Evolutionary conservation across 257 asterid species (phyloP).

Genomic region (Salvia splendens): DNA sequence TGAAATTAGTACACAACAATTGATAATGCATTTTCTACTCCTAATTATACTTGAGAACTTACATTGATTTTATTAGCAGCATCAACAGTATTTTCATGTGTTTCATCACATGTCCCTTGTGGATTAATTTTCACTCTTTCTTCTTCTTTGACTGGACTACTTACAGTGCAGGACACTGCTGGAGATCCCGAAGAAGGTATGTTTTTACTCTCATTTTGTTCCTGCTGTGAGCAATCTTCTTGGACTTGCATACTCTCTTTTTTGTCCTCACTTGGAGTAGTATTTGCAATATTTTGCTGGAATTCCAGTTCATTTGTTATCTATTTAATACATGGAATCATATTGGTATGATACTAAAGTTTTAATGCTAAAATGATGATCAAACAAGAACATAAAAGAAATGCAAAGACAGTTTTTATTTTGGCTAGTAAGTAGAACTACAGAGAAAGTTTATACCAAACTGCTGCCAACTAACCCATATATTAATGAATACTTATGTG

Average conservation of each 20-base stretch:
- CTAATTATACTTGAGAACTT: slow-evolving; percentile 21
- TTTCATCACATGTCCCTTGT: slow-evolving; percentile 27
- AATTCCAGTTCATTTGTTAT: slow-evolving; percentile 1
- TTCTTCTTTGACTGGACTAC: slow-evolving; percentile 22
- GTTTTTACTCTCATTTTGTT: slow-evolving; percentile 12
- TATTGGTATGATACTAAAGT: not conserved
- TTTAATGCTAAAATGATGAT: not conserved
- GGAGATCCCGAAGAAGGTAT: slow-evolving; percentile 26
- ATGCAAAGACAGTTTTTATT: not conserved
- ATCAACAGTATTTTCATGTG: slow-evolving; percentile 28
- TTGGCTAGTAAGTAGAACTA: not conserved
- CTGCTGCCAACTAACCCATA: no score
- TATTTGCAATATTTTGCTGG: slow-evolving; percentile 22
- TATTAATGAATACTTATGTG: not conserved
- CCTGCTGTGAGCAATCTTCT: slow-evolving; percentile 24
- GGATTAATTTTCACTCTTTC: slow-evolving; percentile 21
- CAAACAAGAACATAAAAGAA: not conserved
- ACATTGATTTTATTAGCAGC: slow-evolving; percentile 18
- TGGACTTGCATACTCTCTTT: slow-evolving; percentile 11
- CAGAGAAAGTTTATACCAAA: not conserved
- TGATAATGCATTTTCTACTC: not conserved
- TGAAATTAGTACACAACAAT: not conserved
- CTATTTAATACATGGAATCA: slow-evolving; percentile 4
- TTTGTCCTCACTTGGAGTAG: slow-evolving; percentile 13
- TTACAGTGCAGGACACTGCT: slow-evolving; percentile 11